Evolutionary conservation across 306 rosid genomes (phyloP), one percentile per base, ranked within the genome.

Genomic region (Fagus crenata): DNA sequence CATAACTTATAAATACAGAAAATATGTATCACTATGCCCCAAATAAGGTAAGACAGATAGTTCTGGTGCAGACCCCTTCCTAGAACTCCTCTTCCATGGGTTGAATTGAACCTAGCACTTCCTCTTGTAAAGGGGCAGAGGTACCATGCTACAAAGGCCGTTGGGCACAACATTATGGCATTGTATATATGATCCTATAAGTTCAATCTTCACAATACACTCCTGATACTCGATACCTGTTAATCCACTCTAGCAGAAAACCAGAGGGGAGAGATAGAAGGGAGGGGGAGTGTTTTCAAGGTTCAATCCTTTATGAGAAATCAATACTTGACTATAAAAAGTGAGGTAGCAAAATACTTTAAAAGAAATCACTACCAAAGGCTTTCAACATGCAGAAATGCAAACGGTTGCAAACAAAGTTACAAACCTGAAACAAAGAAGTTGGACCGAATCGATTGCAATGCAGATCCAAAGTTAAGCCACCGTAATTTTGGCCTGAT

Each of bases 391-490:
- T 64, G 77, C 18, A 63, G 80, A 75, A 76, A 73, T 68, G 41
- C 76, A 74, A 81, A 53, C 76, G 71, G 71, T 75, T 40, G 75
- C 54, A 6, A 14, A 63, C 51, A 51, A 40, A 77, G 83, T 54
- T 67, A 5, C 82, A 76, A 60, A 95, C 97, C 92, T 92, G 96
- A 78, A 77, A 87, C 89, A 95, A 84, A 49, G 97, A 78, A 77
- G 92, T 87, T 40, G 93, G 90, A 64, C 98, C 96, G 80, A 92
- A 92, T 72, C 89, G 89, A 80, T 95, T 95, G 87, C 93, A 86
- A 81, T 92, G 98, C 78, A 95, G 87, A 83, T 95, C 98, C 86
- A 95, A 87, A 35, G 91, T 88, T 69, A 92, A 86, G 80, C 84
- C 88, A 40, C 92, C 95, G 53, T 87, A 87, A 60, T 85, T 83